A percentile compares a stretch with the other conserved stretches of the same genome.
These are phyloP conservation scores for Lactifluus echinatus DNA, from an alignment of 768 basidiomycete species.

Conservation along the genomic window DNA sequence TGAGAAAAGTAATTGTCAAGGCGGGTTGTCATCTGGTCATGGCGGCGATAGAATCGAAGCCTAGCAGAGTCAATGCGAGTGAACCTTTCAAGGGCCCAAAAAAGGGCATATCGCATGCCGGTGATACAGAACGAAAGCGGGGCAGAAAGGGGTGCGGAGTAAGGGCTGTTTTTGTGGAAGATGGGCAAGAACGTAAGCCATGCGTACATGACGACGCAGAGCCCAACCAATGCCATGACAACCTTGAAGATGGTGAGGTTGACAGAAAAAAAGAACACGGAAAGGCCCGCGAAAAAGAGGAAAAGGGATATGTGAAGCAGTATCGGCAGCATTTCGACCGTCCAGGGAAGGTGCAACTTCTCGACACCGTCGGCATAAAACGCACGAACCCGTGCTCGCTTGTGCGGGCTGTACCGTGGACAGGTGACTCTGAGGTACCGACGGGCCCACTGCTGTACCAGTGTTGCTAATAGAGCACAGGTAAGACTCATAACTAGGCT, in stretches of 20 bases:
- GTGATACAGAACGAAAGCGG: not conserved
- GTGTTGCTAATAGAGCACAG: conserved; percentile 36
- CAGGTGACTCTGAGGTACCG: conserved; percentile 28
- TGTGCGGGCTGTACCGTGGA: conserved; percentile 24
- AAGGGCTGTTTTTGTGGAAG: conserved; percentile 7
- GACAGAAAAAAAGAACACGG: conserved; percentile 34
- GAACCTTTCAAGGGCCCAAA: not conserved
- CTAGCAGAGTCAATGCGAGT: too few species aligned
- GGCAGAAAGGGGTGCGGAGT: not conserved
- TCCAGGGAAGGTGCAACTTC: conserved; percentile 31
- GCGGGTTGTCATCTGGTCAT: not conserved
- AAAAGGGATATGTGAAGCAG: conserved; percentile 43
- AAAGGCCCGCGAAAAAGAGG: conserved; percentile 42
- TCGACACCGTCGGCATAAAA: conserved; percentile 32
- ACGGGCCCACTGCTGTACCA: conserved; percentile 44
- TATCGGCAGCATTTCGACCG: conserved; percentile 37
- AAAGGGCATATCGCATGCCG: not conserved
- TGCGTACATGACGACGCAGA: conserved; percentile 17
- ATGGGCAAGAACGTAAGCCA: conserved; percentile 14
- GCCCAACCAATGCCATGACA: conserved; percentile 1
- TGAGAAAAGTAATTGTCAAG: not conserved
- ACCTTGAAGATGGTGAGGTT: conserved; percentile 15
- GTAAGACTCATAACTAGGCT: conserved; percentile 32
- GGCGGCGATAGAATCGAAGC: not conserved
- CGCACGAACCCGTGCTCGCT: conserved; percentile 35